Conservation (phyloP, 1,284 basidiomycete species). For the Exobasidium cylindrosporum region DNA sequence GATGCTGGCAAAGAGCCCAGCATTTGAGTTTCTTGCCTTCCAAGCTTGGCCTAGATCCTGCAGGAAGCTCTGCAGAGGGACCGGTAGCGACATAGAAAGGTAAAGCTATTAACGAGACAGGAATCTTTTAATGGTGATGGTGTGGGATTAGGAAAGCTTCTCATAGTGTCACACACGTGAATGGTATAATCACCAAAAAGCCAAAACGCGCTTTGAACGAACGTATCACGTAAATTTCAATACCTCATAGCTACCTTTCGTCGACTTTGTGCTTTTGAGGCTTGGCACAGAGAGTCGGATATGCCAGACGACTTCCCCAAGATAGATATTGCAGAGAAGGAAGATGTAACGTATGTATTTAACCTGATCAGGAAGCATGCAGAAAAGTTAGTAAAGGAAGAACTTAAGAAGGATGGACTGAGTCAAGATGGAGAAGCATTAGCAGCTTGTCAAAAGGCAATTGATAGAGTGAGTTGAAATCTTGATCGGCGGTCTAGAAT, state of each 20-base stretch:
- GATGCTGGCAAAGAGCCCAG: not conserved
- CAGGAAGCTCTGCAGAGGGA: not conserved
- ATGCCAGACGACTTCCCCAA: slow-evolving; percentile 18
- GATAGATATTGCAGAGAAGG: slow-evolving; percentile 12
- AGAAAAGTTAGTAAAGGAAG: not conserved
- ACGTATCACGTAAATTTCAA: too few species aligned
- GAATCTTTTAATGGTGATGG: too few species aligned
- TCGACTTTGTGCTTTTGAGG: not conserved
- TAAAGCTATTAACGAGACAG: not conserved
- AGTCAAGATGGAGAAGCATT: not conserved
- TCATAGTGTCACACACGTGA: not conserved
- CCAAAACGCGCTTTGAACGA: too few species aligned
- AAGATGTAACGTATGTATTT: slow-evolving; percentile 14
- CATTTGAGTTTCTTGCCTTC: not conserved
- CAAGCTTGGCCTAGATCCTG: slow-evolving; percentile 7
- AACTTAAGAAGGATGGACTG: not conserved
- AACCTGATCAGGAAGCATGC: slow-evolving; percentile 12
- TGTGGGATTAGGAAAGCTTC: not conserved
- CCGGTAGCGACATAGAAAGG: slow-evolving; percentile 1
- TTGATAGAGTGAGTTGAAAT: slow-evolving; percentile 2
- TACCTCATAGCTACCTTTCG: too few species aligned
- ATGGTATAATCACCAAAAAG: too few species aligned
- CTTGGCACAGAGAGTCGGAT: not conserved
- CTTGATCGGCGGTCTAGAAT: not conserved
- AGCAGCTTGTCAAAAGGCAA: not conserved